phyloP scores from a whole-genome alignment of 176 grass and related monocot species.

The Ananas comosus region DNA sequence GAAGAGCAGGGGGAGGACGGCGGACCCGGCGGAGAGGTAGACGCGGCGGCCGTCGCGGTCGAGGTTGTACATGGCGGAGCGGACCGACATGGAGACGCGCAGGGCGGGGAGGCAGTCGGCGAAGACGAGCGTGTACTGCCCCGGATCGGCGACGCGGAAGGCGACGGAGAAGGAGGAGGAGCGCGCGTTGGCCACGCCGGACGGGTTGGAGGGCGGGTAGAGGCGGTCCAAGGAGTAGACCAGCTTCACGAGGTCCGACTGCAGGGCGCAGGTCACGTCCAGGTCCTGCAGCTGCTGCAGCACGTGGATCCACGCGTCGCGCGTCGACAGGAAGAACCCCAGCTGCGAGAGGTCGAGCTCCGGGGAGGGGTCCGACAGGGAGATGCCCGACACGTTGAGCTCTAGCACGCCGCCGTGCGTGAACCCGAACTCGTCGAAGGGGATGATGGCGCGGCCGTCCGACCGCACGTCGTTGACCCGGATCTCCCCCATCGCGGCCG shows the following conservation, averaged over 20 bases:
- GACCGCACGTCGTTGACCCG: slow-evolving; percentile 45
- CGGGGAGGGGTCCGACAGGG: slow-evolving; percentile 34
- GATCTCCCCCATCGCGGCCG: slow-evolving; percentile 52
- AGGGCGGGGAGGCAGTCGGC: slow-evolving; percentile 75
- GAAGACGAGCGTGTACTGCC: slow-evolving; percentile 92
- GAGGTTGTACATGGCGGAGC: slow-evolving; percentile 91
- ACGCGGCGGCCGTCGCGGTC: slow-evolving; percentile 40
- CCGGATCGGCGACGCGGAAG: slow-evolving; percentile 39
- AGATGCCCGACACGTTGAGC: slow-evolving; percentile 76
- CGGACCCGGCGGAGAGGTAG: slow-evolving; percentile 80
- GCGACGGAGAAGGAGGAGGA: slow-evolving; percentile 53
- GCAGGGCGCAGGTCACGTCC: slow-evolving; percentile 86
- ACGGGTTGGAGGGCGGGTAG: slow-evolving; percentile 52
- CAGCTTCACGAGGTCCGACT: slow-evolving; percentile 69
- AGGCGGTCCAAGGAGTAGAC: slow-evolving; percentile 76
- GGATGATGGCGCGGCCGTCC: slow-evolving; percentile 78
- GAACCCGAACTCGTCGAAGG: slow-evolving; percentile 93
- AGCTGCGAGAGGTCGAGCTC: slow-evolving; percentile 72
- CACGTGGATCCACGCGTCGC: slow-evolving; percentile 87
- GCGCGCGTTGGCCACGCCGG: slow-evolving; percentile 49
- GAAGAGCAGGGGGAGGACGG: slow-evolving; percentile 63
- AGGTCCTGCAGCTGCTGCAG: slow-evolving; percentile 73
- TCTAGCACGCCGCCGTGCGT: slow-evolving; percentile 62
- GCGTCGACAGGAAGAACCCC: slow-evolving; percentile 95
- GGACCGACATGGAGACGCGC: slow-evolving; percentile 70